Conservation (phyloP, 2,329 filamentous ascomycete genomes). For the Aphanocladium album region DNA sequence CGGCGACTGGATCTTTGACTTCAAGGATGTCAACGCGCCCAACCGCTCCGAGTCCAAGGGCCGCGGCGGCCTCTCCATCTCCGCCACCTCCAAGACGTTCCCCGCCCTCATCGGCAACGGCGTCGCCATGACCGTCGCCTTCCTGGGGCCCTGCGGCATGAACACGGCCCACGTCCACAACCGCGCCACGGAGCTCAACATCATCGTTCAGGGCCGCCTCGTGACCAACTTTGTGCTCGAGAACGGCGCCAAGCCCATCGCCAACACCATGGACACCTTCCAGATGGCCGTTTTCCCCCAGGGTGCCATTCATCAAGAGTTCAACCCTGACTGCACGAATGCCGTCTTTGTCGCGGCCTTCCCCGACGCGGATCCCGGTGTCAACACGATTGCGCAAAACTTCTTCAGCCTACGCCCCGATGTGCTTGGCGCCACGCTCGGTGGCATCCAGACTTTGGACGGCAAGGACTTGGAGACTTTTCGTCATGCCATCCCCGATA, state of each 20-base stretch:
- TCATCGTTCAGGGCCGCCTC: slow-evolving; percentile 39
- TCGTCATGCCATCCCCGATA: slow-evolving; percentile 37
- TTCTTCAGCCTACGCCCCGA: slow-evolving; percentile 39
- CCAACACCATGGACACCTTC: slow-evolving; percentile 32
- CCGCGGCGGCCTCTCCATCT: slow-evolving; percentile 33
- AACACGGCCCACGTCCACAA: slow-evolving; percentile 47
- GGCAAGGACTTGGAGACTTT: slow-evolving; percentile 38
- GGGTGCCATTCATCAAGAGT: slow-evolving; percentile 46
- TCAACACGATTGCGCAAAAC: slow-evolving; percentile 41
- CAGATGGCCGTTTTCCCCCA: slow-evolving; percentile 46
- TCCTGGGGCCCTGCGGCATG: slow-evolving; percentile 45
- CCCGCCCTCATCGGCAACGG: slow-evolving; percentile 46
- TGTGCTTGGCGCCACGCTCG: slow-evolving; percentile 33
- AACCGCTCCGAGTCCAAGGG: slow-evolving; percentile 18
- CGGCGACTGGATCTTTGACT: slow-evolving; percentile 39
- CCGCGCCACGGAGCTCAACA: slow-evolving; percentile 43
- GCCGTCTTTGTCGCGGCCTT: slow-evolving; percentile 46
- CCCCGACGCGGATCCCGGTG: slow-evolving; percentile 40
- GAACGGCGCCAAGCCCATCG: slow-evolving; percentile 34
- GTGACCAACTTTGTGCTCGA: slow-evolving; percentile 41
- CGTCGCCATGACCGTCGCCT: slow-evolving; percentile 43
- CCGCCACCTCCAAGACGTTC: slow-evolving; percentile 43
- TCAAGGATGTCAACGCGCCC: slow-evolving; percentile 24
- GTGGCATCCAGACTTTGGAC: slow-evolving; percentile 30
- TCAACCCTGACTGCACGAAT: slow-evolving; percentile 45